Evolutionary conservation across 129 eudicot species (phyloP).

Genomic region (Escallonia rubra): DNA sequence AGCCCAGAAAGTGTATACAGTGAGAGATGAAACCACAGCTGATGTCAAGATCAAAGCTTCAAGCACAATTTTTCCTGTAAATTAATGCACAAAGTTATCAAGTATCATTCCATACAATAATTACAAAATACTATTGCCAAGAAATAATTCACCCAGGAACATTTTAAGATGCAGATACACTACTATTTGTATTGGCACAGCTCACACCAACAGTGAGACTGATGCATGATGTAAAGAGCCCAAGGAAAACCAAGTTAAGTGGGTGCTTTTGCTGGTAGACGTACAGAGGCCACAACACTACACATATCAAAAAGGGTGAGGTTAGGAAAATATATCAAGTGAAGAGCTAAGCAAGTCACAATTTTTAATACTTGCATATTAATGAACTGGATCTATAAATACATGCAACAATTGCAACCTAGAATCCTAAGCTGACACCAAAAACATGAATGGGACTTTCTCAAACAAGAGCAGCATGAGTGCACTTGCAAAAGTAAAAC

Average conservation of each 20-base stretch:
- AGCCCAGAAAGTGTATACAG: constrained; percentile 99
- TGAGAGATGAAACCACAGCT: constrained; percentile 77
- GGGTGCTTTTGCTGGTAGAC: constrained; percentile 96
- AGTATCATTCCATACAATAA: neutral
- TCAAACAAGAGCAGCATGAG: too few relatives aligned
- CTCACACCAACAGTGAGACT: constrained; percentile 90
- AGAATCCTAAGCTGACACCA: too few relatives aligned
- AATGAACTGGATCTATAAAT: too few relatives aligned
- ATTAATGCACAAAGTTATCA: neutral
- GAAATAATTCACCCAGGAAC: too few relatives aligned
- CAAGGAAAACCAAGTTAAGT: constrained; percentile 82
- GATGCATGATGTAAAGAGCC: constrained; percentile 74
- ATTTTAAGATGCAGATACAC: neutral
- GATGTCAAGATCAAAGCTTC: constrained; percentile 90
- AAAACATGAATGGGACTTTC: too few relatives aligned
- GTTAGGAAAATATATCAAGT: too few relatives aligned
- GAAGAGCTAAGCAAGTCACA: too few relatives aligned
- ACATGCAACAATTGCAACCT: too few relatives aligned
- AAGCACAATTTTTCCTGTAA: constrained; percentile 87
- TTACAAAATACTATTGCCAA: neutral
- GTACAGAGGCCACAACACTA: constrained; percentile 96
- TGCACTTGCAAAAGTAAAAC: too few relatives aligned
- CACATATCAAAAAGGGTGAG: neutral
- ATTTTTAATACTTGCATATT: too few relatives aligned
- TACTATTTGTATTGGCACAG: constrained; percentile 98